Base-by-base conservation (phyloP, 805 yeast species). In the Monosporozyma yasuniensis region DNA sequence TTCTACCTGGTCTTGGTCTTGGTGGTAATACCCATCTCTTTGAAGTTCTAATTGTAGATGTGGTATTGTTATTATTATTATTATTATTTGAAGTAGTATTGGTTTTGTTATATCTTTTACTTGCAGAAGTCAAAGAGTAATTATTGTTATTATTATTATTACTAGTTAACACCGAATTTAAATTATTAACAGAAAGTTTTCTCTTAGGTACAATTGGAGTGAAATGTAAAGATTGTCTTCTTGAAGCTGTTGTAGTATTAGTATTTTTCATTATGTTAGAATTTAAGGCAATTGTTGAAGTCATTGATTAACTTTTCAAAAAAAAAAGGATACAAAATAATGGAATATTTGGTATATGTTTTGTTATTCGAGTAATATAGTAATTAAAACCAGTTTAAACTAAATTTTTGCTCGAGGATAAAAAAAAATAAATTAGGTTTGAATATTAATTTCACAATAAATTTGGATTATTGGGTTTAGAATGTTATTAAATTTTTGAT, bases 11-110 rank as follows among this genome's bases (percentile, higher is more conserved):
- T 56, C 85, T 83, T 23, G 95, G 93, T 55, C 93, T 72, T 10
- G 95, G 95, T 2, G 95, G 95, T 28, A 85, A 69, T 7, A 84
- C 89, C 90, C 93, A 87, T 60, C 80, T 81, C 60, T 83, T 83
- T 47, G 89, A 83, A 1, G 91, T 82, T 57, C 74, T 79, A 7
- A 57, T 50, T 18, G 37, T 23, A 14, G 12, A n/a, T 9, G 27
- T 25, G 5, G 45, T 7, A 27, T 27, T 27, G 14, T 11, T 4
- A 18, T 43, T 44, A 7, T 19, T n/a, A 14, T 48, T 39, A 19
- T 22, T 23, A 18, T 44, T 30, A 8, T n/a, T n/a, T 41, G 7
- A 11, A 35, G 27, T 5, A 8, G 27, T 25, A 25, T 25, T 25
- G 27, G 27, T 44, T 37, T 44, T 27, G 21, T 32, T 32, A 21